Percentiles rank a stretch among this genome's conserved stretches.
phyloP scores from a whole-genome alignment of 2,329 filamentous ascomycete genomes.

The Penicillium oxalicum region DNA sequence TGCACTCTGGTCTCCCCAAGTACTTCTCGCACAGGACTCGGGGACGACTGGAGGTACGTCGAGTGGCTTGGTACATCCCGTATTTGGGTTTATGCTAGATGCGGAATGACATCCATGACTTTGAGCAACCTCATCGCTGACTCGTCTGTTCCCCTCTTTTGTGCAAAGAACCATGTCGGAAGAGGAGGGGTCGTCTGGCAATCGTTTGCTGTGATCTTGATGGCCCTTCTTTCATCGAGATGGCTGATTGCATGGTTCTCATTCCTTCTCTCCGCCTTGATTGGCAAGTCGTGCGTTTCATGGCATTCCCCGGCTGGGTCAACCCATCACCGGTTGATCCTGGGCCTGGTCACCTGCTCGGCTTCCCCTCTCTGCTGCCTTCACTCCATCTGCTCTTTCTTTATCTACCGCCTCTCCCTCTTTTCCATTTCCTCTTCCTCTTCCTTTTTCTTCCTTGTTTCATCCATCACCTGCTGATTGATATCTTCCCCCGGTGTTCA shows the following conservation, averaged over 20 bases:
- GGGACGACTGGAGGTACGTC: background rate
- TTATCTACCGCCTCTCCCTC: slow-evolving; percentile 7
- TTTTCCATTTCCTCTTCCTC: slow-evolving; percentile 5
- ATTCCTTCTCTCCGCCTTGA: too few species aligned
- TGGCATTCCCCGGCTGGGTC: too few species aligned
- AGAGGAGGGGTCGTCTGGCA: too few species aligned
- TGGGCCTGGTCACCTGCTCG: slow-evolving; percentile 28
- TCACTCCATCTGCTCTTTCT: slow-evolving; percentile 7
- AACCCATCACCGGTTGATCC: background rate
- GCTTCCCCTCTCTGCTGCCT: slow-evolving; percentile 10
- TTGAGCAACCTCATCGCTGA: background rate
- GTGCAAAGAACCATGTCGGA: background rate
- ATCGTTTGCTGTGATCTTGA: too few species aligned
- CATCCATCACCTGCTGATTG: slow-evolving; percentile 1
- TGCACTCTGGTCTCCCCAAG: too few species aligned
- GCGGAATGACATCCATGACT: slow-evolving; percentile 22
- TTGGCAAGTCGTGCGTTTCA: too few species aligned
- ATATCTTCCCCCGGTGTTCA: too few species aligned
- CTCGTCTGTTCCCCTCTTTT: background rate
- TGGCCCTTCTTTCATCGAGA: too few species aligned
- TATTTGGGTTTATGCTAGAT: slow-evolving; percentile 2
- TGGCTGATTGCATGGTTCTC: too few species aligned
- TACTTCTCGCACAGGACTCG: too few species aligned
- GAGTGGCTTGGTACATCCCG: background rate
- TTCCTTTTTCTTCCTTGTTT: slow-evolving; percentile 6